phyloP scores from a whole-genome alignment of 1,284 basidiomycete genomes.

The Leucoagaricus sp. region DNA sequence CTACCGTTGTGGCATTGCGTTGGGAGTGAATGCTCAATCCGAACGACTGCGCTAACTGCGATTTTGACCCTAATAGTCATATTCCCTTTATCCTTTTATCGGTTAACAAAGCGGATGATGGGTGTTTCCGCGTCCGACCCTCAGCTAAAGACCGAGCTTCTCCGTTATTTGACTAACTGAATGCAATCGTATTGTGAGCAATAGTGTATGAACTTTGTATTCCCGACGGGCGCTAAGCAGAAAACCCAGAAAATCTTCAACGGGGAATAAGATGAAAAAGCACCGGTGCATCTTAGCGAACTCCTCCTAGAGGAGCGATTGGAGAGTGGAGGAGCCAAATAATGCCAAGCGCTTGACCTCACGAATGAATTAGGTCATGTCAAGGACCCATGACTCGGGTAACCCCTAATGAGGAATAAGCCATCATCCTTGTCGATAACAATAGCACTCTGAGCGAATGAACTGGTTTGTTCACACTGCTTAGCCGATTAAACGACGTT shows the following conservation, averaged over 20 bases:
- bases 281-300: too few relatives aligned
- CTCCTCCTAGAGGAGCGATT: not conserved
- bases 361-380: not conserved
- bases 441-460: not conserved
- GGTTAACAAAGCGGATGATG: not conserved
- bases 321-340: not conserved
- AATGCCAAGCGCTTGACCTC: not conserved
- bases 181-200: too few relatives aligned
- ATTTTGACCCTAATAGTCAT: too few relatives aligned
- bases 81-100: too few relatives aligned
- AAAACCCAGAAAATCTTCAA: too few relatives aligned
- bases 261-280: too few relatives aligned
- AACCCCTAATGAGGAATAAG: conserved; percentile 1
- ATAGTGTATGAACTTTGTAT: too few relatives aligned
- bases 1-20: not conserved
- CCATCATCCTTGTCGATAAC: not conserved
- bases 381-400: not conserved
- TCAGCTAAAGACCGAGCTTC: not conserved
- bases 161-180: not conserved
- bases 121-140: not conserved
- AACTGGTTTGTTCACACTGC: conserved; percentile 5
- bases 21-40: not conserved
- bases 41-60: not conserved
- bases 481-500: conserved; percentile 1
- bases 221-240: not conserved